phyloP scores from a whole-genome alignment of 352 stramenopile species.

The Phytophthora pisi region DNA sequence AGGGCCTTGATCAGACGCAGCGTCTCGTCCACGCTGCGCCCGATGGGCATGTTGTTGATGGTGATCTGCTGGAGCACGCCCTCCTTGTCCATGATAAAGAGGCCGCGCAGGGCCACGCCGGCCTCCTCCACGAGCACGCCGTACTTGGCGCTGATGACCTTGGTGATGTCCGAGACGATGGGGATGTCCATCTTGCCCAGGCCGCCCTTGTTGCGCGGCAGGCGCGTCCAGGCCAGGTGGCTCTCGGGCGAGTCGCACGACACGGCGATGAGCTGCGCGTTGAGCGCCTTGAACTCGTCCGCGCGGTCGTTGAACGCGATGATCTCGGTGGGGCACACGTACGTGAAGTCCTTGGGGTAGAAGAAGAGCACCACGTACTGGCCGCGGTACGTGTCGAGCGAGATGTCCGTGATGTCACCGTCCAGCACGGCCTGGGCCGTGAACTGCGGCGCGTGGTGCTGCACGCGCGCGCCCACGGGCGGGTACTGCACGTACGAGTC shows the following conservation, averaged over 20 bases:
- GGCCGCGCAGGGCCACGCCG: constrained; percentile 86
- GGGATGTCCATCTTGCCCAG: constrained; percentile 94
- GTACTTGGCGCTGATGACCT: constrained; percentile 92
- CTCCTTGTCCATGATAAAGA: constrained; percentile 95
- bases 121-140: constrained; percentile 88
- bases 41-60: constrained; percentile 93
- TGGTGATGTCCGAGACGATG: constrained; percentile 93
- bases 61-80: constrained; percentile 88
- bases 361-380: constrained; percentile 93
- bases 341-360: constrained; percentile 93
- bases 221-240: constrained; percentile 90
- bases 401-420: constrained; percentile 85
- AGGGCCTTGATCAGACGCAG: constrained; percentile 92
- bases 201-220: constrained; percentile 90
- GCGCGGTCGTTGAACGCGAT: constrained; percentile 90
- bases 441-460: constrained; percentile 74
- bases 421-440: constrained; percentile 76
- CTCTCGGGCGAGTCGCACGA: constrained; percentile 92
- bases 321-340: constrained; percentile 92
- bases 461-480: constrained; percentile 55
- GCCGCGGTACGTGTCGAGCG: constrained; percentile 82
- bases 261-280: constrained; percentile 88
- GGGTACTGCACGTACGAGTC: constrained; percentile 87
- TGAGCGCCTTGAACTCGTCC: constrained; percentile 82
- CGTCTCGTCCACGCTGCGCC: constrained; percentile 92